A percentile compares a stretch with the other conserved stretches of the same genome.
Conservation (phyloP, 2,329 filamentous ascomycete species). For the Alternaria conjuncta region DNA sequence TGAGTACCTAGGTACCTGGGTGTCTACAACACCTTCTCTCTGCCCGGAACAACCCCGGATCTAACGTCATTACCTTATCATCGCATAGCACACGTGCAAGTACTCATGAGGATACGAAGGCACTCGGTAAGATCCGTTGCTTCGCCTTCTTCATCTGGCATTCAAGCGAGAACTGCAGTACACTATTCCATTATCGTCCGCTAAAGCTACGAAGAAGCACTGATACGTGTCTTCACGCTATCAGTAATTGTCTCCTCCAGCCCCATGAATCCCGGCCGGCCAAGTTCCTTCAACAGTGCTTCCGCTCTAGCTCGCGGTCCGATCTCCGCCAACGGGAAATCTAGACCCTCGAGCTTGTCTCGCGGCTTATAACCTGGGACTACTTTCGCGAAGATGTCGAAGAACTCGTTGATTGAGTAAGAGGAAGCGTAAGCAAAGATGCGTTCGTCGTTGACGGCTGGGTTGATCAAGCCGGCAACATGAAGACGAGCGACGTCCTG, state of each 20-base stretch:
- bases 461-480: constrained; percentile 22
- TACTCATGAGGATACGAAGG: background rate
- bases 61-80: background rate
- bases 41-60: background rate
- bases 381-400: constrained; percentile 10
- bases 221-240: constrained; percentile 9
- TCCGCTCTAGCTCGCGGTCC: constrained; percentile 8
- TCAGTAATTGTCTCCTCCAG: constrained; percentile 12
- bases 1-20: background rate
- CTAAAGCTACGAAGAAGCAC: constrained; percentile 1
- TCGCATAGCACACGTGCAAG: background rate
- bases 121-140: background rate
- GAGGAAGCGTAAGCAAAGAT: constrained; percentile 18
- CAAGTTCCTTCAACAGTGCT: constrained; percentile 9
- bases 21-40: background rate
- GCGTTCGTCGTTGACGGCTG: constrained; percentile 17
- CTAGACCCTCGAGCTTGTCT: constrained; percentile 11
- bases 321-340: constrained; percentile 14
- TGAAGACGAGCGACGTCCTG: constrained; percentile 29
- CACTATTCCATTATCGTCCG: background rate
- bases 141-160: background rate
- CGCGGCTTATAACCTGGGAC: constrained; percentile 2
- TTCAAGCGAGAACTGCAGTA: background rate
- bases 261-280: constrained; percentile 4
- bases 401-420: constrained; percentile 17